A percentile compares a stretch with the other conserved stretches of the same genome.
phyloP scores from a whole-genome alignment of 1,284 basidiomycete genomes.

The Gastroboletus turbinatus region DNA sequence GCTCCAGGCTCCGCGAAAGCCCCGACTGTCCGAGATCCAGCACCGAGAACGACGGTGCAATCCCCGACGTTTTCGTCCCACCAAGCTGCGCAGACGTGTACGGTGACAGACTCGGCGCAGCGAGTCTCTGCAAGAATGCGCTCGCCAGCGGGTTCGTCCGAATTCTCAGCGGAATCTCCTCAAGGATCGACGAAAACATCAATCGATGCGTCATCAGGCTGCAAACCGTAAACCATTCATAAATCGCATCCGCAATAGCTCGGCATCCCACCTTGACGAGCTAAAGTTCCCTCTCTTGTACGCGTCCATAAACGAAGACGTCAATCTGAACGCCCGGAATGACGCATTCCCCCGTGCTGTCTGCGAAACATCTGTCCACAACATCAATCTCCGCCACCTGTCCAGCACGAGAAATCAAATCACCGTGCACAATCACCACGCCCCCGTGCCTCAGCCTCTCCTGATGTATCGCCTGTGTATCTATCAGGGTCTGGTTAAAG shows the following conservation, averaged over 20 bases:
- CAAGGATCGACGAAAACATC: conserved; percentile 88
- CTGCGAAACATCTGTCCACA: conserved; percentile 60
- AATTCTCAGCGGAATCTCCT: conserved; percentile 87
- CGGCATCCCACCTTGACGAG: conserved; percentile 62
- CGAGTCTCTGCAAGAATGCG: conserved; percentile 80
- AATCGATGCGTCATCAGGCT: conserved; percentile 86
- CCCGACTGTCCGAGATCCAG: conserved; percentile 63
- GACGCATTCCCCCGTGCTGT: conserved; percentile 84
- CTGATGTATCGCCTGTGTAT: conserved; percentile 84
- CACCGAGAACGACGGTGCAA: conserved; percentile 56
- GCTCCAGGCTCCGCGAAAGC: conserved; percentile 71
- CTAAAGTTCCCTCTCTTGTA: conserved; percentile 89
- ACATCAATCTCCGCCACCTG: conserved; percentile 12
- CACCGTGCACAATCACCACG: conserved; percentile 89
- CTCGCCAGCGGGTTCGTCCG: conserved; percentile 85
- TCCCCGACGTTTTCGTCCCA: conserved; percentile 36
- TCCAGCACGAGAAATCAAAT: conserved; percentile 15
- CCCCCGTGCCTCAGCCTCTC: conserved; percentile 81
- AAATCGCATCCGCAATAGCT: not conserved
- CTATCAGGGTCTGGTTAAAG: conserved; percentile 85
- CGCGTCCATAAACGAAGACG: conserved; percentile 81
- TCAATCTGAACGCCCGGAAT: conserved; percentile 90
- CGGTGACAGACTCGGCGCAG: conserved; percentile 39
- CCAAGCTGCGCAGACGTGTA: conserved; percentile 41
- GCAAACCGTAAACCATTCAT: conserved; percentile 18